Conservation (phyloP, 495 filamentous ascomycete species). For the Cryomyces antarcticus region DNA sequence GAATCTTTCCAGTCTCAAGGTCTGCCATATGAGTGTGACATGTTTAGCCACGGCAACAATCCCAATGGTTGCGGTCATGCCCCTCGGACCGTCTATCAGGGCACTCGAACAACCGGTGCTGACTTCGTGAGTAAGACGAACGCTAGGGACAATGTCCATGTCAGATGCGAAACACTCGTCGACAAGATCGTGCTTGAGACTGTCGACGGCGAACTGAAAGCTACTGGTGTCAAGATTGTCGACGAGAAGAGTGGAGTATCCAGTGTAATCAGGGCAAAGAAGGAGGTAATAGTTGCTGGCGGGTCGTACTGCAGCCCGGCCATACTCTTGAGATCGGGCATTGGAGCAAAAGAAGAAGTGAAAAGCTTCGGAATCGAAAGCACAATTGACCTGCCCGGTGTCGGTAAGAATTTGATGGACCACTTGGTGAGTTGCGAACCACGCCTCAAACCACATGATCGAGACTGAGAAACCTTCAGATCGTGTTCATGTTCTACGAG, state of each 20-base stretch:
- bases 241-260: slow-evolving; percentile 1
- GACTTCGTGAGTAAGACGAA: slow-evolving; percentile 23
- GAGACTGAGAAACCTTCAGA: background rate
- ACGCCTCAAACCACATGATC: too few relatives aligned
- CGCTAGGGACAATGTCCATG: slow-evolving; percentile 1
- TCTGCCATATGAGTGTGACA: too few relatives aligned
- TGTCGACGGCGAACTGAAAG: background rate
- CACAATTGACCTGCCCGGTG: slow-evolving; percentile 4
- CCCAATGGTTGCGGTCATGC: slow-evolving; percentile 32
- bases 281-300: slow-evolving; percentile 4
- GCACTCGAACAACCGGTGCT: slow-evolving; percentile 26
- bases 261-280: background rate
- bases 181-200: slow-evolving; percentile 6
- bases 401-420: slow-evolving; percentile 4
- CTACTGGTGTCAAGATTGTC: slow-evolving; percentile 2
- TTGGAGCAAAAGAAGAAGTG: slow-evolving; percentile 4
- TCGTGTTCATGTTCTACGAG: slow-evolving; percentile 29
- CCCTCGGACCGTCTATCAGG: slow-evolving; percentile 28
- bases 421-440: too few relatives aligned
- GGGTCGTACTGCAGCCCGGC: slow-evolving; percentile 6
- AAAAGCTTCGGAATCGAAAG: slow-evolving; percentile 3
- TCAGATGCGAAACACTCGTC: slow-evolving; percentile 1
- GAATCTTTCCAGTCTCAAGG: too few relatives aligned
- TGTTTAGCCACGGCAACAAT: slow-evolving; percentile 14
- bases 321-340: slow-evolving; percentile 5